Percentiles rank a stretch among this genome's conserved stretches.
These are phyloP conservation scores for Mycena maculata DNA, from an alignment of 768 basidiomycete species.

Conservation along the genomic window DNA sequence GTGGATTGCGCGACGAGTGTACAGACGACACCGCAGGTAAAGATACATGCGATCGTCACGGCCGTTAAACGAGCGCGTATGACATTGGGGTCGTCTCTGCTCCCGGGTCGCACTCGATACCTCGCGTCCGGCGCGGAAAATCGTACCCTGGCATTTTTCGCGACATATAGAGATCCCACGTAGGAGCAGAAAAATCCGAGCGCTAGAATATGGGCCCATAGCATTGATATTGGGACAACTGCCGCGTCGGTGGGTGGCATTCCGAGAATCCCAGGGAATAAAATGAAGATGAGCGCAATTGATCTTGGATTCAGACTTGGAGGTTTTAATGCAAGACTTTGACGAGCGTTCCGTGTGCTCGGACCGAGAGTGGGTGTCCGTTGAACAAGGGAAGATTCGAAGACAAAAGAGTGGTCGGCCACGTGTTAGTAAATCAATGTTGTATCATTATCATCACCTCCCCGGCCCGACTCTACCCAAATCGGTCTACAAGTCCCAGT, in stretches of 20 bases:
- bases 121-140: constrained; percentile 51
- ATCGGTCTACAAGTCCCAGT: too few species aligned
- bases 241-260: constrained; percentile 17
- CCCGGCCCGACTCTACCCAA: too few species aligned
- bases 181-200: constrained; percentile 72
- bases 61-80: constrained; percentile 83
- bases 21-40: constrained; percentile 64
- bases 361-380: not conserved
- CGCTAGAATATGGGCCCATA: constrained; percentile 65
- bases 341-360: too few species aligned
- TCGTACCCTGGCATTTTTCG: constrained; percentile 69
- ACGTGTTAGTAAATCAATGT: too few species aligned
- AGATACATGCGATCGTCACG: constrained; percentile 70
- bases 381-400: not conserved
- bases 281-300: too few species aligned
- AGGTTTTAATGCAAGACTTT: too few species aligned
- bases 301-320: too few species aligned
- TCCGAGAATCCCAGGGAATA: too few species aligned
- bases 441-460: too few species aligned
- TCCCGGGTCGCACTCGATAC: constrained; percentile 40
- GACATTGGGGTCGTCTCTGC: constrained; percentile 87
- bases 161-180: constrained; percentile 87
- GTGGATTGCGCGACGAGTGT: not conserved
- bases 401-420: not conserved
- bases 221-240: constrained; percentile 35